Evolutionary conservation across 116 monocot genomes (phyloP).

Genomic region (Dioscorea cayenensis): DNA sequence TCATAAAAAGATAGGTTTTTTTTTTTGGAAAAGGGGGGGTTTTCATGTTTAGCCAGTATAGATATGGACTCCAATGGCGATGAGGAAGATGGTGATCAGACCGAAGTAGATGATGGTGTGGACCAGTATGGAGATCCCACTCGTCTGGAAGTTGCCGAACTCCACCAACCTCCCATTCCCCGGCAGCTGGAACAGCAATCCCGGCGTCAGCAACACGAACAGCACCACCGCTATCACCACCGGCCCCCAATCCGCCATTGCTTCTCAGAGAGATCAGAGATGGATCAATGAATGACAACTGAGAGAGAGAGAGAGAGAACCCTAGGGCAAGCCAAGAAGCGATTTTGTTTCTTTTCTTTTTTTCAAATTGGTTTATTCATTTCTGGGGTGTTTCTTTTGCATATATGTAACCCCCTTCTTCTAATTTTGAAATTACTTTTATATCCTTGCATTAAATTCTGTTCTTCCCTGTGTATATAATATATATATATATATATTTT

Average conservation of each 20-base stretch:
- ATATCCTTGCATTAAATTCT: no score
- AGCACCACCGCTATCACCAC: slow-evolving; percentile 20
- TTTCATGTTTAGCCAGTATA: slow-evolving; percentile 3
- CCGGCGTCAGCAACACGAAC: slow-evolving; percentile 21
- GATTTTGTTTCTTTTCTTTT: background rate
- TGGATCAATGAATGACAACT: no score
- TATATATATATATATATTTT: no score
- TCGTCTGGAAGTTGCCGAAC: slow-evolving; percentile 20
- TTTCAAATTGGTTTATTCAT: background rate
- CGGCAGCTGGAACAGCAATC: slow-evolving; percentile 17
- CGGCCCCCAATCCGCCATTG: slow-evolving; percentile 24
- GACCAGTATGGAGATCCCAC: slow-evolving; percentile 12
- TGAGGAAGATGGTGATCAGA: slow-evolving; percentile 19
- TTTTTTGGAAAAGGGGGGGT: no score
- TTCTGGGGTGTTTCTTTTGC: background rate
- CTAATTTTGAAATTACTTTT: background rate
- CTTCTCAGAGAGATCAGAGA: no score
- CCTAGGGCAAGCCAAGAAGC: background rate
- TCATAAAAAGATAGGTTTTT: no score
- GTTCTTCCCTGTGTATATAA: no score
- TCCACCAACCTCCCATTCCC: slow-evolving; percentile 7
- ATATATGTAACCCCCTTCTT: no score
- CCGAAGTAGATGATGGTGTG: slow-evolving; percentile 19
- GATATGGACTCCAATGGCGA: slow-evolving; percentile 24
- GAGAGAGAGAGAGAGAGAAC: no score